phyloP scores from a whole-genome alignment of 2,329 filamentous ascomycete species.

The Penicillium sp. region DNA sequence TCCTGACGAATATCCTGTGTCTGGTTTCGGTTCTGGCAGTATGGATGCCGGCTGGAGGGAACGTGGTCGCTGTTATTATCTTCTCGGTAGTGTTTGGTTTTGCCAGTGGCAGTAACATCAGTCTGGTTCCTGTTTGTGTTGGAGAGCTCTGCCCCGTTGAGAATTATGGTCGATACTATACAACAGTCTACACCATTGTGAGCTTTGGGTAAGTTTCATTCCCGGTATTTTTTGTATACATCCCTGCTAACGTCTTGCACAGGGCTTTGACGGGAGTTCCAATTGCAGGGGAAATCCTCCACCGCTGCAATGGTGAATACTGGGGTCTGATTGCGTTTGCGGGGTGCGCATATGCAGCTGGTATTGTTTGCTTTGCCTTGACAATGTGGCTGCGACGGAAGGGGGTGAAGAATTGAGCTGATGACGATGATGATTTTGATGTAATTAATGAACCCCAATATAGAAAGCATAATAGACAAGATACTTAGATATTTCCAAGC shows the following conservation, averaged over 20 bases:
- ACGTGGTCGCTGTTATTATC: conserved; percentile 22
- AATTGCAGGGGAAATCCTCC: conserved; percentile 34
- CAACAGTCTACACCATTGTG: conserved; percentile 39
- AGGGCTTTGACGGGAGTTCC: conserved; percentile 33
- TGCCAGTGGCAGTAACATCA: conserved; percentile 43
- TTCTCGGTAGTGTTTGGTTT: conserved; percentile 40
- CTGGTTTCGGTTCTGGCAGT: conserved; percentile 29
- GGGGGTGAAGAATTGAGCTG: neutral
- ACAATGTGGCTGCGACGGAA: conserved; percentile 10
- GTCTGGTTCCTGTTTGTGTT: conserved; percentile 48
- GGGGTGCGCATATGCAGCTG: conserved; percentile 19
- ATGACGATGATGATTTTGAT: neutral
- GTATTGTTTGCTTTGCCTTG: conserved; percentile 18
- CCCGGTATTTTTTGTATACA: neutral
- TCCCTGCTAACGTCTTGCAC: conserved; percentile 5
- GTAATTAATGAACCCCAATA: neutral
- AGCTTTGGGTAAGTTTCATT: conserved; percentile 26
- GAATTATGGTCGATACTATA: conserved; percentile 47
- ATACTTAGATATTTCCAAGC: neutral
- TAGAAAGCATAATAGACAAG: neutral
- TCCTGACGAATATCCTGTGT: conserved; percentile 31
- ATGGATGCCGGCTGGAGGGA: conserved; percentile 31
- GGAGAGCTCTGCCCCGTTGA: conserved; percentile 51
- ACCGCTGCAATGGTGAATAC: conserved; percentile 30
- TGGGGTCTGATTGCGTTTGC: conserved; percentile 31